These are phyloP conservation scores for Colletotrichum musae DNA, from an alignment of 2,329 filamentous ascomycete species.

Conservation along the genomic window DNA sequence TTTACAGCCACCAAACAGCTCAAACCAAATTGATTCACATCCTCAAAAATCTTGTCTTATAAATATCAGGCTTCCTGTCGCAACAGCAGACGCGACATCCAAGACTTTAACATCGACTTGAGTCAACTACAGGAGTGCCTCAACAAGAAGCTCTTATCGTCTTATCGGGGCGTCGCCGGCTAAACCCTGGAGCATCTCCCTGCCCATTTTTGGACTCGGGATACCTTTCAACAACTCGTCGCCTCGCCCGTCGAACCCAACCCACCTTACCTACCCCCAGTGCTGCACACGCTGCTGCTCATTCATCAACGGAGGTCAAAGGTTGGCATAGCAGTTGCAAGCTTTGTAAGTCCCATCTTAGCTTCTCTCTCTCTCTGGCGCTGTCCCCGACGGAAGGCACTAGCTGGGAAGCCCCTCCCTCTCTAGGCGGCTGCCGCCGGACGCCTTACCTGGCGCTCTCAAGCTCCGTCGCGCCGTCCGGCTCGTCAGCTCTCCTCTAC, in stretches of 20 bases:
- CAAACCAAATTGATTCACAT: too few relatives aligned
- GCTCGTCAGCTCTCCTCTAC: background rate
- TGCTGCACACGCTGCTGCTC: conserved; percentile 22
- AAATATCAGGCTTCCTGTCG: too few relatives aligned
- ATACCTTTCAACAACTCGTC: conserved; percentile 17
- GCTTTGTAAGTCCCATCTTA: conserved; percentile 7
- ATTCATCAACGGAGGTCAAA: conserved; percentile 24
- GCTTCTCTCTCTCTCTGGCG: background rate
- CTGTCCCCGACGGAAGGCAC: background rate
- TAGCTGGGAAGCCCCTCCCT: conserved; percentile 20
- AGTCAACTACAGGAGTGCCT: too few relatives aligned
- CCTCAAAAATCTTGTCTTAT: too few relatives aligned
- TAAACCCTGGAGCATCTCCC: conserved; percentile 34
- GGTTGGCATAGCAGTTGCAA: conserved; percentile 11
- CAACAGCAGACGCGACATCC: too few relatives aligned
- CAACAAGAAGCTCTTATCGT: conserved; percentile 35
- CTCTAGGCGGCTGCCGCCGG: conserved; percentile 15
- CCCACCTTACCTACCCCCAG: background rate
- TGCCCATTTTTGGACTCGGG: conserved; percentile 30
- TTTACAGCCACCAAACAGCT: background rate
- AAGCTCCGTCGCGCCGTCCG: conserved; percentile 21
- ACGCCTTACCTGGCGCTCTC: conserved; percentile 24
- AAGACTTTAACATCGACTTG: too few relatives aligned
- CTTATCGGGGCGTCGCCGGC: conserved; percentile 30
- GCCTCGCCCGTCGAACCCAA: conserved; percentile 19